Conservation (phyloP, 352 stramenopile genomes). For the Phytophthora tentaculata region DNA sequence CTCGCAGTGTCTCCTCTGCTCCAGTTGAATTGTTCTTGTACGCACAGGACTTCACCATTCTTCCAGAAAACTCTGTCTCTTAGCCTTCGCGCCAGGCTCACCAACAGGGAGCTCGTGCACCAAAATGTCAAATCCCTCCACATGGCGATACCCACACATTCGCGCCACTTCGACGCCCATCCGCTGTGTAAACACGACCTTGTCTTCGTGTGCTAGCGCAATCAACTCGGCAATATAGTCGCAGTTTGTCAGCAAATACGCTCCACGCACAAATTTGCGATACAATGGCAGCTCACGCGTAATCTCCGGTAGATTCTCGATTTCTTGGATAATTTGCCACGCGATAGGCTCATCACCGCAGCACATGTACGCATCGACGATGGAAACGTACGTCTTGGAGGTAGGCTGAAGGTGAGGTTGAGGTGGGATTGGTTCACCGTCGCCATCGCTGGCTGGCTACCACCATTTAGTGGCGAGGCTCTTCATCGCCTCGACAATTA, state of each 20-base stretch:
- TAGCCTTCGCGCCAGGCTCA: conserved; percentile 22
- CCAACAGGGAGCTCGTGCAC: conserved; percentile 42
- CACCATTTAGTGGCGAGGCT: conserved; percentile 55
- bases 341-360: conserved; percentile 62
- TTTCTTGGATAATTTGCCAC: conserved; percentile 64
- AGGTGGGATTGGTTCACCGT: conserved; percentile 30
- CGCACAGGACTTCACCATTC: conserved; percentile 74
- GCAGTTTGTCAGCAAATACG: conserved; percentile 68
- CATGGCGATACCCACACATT: conserved; percentile 65
- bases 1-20: conserved; percentile 55
- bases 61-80: conserved; percentile 59
- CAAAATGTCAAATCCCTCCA: conserved; percentile 61
- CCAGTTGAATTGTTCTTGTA: conserved; percentile 68
- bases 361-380: conserved; percentile 81
- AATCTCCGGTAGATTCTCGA: conserved; percentile 46
- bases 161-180: conserved; percentile 73
- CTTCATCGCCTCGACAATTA: conserved; percentile 66
- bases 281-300: conserved; percentile 57
- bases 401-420: conserved; percentile 67
- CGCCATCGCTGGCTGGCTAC: conserved; percentile 17
- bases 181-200: conserved; percentile 59
- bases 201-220: conserved; percentile 48
- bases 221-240: conserved; percentile 68
- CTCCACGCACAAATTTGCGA: conserved; percentile 75
- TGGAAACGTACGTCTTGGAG: conserved; percentile 70